A percentile compares a stretch with the other conserved stretches of the same genome.
Conservation (phyloP, 1,139 yeast species). For the Suhomyces coccinellae region DNA sequence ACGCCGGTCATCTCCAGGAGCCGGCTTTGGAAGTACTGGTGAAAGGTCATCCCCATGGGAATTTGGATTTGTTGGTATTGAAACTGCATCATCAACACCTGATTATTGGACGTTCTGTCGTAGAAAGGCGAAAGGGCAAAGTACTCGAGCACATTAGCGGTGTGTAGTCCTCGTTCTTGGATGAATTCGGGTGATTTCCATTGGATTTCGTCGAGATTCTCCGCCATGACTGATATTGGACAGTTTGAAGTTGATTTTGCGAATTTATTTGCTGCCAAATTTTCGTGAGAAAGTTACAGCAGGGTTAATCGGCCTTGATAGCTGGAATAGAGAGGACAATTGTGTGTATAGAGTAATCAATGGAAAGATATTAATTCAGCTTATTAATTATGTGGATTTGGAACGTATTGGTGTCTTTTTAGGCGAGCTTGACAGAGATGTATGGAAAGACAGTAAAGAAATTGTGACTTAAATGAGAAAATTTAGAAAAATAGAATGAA, state of each 20-base stretch:
- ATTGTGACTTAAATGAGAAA: too few relatives aligned
- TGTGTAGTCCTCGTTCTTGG: slow-evolving; percentile 78
- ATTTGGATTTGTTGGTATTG: slow-evolving; percentile 69
- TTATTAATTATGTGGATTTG: too few relatives aligned
- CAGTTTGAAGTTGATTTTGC: not conserved
- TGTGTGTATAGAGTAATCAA: too few relatives aligned
- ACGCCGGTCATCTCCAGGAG: slow-evolving; percentile 78
- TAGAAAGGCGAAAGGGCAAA: slow-evolving; percentile 93
- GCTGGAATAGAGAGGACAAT: too few relatives aligned
- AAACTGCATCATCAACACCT: slow-evolving; percentile 91
- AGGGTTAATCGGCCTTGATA: too few relatives aligned
- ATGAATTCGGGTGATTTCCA: slow-evolving; percentile 99
- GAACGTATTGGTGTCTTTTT: too few relatives aligned
- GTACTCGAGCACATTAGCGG: slow-evolving; percentile 89
- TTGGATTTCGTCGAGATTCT: slow-evolving; percentile 79
- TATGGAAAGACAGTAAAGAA: too few relatives aligned
- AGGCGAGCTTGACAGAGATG: too few relatives aligned
- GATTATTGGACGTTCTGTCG: slow-evolving; percentile 91
- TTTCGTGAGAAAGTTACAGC: not conserved
- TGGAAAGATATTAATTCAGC: too few relatives aligned
- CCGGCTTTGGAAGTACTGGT: slow-evolving; percentile 46
- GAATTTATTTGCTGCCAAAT: not conserved
- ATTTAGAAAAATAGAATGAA: too few relatives aligned
- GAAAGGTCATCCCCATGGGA: slow-evolving; percentile 34
- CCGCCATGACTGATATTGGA: slow-evolving; percentile 13